Conservation (phyloP, 1,139 yeast species). For the Geotrichum carabidarum region DNA sequence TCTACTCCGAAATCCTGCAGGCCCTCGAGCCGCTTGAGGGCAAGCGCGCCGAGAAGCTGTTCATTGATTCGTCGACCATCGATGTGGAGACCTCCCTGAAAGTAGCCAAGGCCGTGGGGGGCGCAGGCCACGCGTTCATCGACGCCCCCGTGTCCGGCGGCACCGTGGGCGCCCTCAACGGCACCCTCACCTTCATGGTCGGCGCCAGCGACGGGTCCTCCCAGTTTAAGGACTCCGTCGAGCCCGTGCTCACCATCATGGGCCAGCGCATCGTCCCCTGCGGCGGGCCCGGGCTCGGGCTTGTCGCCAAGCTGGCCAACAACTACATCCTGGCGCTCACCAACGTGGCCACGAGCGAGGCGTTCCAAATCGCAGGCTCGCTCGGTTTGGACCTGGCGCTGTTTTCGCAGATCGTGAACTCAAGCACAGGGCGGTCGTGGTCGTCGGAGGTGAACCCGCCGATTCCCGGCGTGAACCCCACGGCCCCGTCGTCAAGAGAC, state of each 20-base stretch:
- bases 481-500: slow-evolving; percentile 46
- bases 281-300: slow-evolving; percentile 54
- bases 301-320: slow-evolving; percentile 57
- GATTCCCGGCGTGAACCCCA: slow-evolving; percentile 49
- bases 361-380: slow-evolving; percentile 54
- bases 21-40: slow-evolving; percentile 23
- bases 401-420: slow-evolving; percentile 51
- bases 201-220: slow-evolving; percentile 31
- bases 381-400: slow-evolving; percentile 49
- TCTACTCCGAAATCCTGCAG: slow-evolving; percentile 43
- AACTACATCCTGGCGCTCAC: slow-evolving; percentile 55
- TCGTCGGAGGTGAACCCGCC: slow-evolving; percentile 59
- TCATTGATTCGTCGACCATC: slow-evolving; percentile 53
- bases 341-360: slow-evolving; percentile 57
- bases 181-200: slow-evolving; percentile 54
- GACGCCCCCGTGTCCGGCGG: slow-evolving; percentile 65
- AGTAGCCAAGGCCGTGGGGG: slow-evolving; percentile 29
- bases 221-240: slow-evolving; percentile 34
- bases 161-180: slow-evolving; percentile 55
- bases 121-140: slow-evolving; percentile 34
- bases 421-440: slow-evolving; percentile 60
- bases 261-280: slow-evolving; percentile 53
- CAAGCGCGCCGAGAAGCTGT: slow-evolving; percentile 27
- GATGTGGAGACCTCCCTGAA: slow-evolving; percentile 49
- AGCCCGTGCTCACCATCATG: slow-evolving; percentile 44